Percentiles rank a stretch among this genome's conserved stretches.
Evolutionary conservation across 2,329 filamentous ascomycete genomes (phyloP).

Genomic region (Penicillium freii): DNA sequence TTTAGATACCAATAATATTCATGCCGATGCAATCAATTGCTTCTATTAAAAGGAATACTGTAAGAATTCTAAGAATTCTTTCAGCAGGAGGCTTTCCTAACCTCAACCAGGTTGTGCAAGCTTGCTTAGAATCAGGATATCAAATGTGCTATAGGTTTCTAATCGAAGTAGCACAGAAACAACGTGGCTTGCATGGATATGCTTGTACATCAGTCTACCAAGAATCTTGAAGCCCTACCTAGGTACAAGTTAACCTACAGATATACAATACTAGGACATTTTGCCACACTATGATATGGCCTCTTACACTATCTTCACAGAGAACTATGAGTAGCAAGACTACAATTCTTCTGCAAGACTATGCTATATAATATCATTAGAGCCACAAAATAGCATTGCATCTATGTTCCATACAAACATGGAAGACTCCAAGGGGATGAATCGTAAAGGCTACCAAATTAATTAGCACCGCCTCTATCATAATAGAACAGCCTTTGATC

Average conservation of each 20-base stretch:
- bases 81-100: neutral
- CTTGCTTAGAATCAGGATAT: neutral
- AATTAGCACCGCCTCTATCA: neutral
- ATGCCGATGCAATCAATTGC: neutral
- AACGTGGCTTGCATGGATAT: neutral
- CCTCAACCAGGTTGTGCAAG: constrained; percentile 1
- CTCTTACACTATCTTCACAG: no score
- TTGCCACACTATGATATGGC: neutral
- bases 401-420: neutral
- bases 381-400: neutral
- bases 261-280: neutral
- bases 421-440: neutral
- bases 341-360: no score
- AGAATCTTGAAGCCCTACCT: neutral
- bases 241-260: neutral
- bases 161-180: neutral
- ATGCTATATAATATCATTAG: neutral
- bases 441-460: neutral
- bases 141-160: neutral
- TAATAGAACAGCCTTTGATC: neutral
- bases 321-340: neutral
- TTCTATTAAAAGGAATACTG: constrained; percentile 7
- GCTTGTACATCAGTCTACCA: neutral
- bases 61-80: neutral
- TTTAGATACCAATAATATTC: neutral